Evolutionary conservation across 164 flowering plant species (phyloP), one percentile per base, ranked within the genome.

Genomic region (Pachysandra terminalis): DNA sequence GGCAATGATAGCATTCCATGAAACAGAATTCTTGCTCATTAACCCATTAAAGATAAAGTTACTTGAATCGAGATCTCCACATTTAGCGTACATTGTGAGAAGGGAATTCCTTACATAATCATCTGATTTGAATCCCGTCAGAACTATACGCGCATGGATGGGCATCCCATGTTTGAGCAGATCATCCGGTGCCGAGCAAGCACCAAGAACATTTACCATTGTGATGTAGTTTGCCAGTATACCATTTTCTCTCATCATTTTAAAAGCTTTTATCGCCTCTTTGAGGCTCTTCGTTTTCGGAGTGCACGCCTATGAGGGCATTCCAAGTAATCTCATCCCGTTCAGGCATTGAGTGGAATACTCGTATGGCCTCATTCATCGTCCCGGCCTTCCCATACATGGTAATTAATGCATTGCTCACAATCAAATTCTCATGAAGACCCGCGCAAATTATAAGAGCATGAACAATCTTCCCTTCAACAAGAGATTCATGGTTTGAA

Each of bases 1-100:
- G 74, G 96, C 84, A 48, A 93, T 77, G 67, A 90, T 82, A 3
- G 90, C 87, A 79, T 86, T 90, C 96, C 96, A 92, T 40, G 90
- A 65, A 35, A 80, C 71, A 49, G 78, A 59, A 23, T 59, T 80
- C 67, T 75, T 83, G 57, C 64, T 48, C 56, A 37, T 74, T 49
- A 86, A 78, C 59, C 77, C 65, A 54, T 75, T 45, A 64, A 90
- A 93, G 37, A 89, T 75, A 61, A 60, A 65, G 22, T 67, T 71
- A 71, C 96, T 82, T 16, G 93, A 80, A 63, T 61, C 37, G 16
- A 85, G 79, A 71, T 89, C 87, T 45, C 91, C 90, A 71, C 92
- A 93, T 51, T 85, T 82, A 32, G 90, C 91, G 72, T 93, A 93
- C 93, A 90, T 81, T 17, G 85, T 85, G 71, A 92, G 87, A 62